A percentile compares a stretch with the other conserved stretches of the same genome.
phyloP scores from a whole-genome alignment of 192 early-diverging fungal genomes.

The Coemansia guatemalensis region DNA sequence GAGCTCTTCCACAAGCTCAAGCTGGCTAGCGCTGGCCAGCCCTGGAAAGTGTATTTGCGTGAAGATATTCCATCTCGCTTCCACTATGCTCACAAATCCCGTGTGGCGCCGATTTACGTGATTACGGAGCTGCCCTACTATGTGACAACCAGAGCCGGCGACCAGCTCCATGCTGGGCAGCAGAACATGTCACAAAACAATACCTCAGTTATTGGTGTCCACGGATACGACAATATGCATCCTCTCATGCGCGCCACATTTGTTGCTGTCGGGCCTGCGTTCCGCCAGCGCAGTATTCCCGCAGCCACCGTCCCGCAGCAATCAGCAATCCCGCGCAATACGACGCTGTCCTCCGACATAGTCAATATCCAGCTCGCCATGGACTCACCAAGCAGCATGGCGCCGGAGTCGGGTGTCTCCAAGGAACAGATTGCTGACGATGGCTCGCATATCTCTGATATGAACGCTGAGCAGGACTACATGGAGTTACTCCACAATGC shows the following conservation, averaged over 20 bases:
- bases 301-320: conserved; percentile 6
- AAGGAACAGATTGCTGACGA: conserved; percentile 15
- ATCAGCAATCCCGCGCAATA: neutral
- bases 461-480: conserved; percentile 43
- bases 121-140: conserved; percentile 68
- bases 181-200: conserved; percentile 6
- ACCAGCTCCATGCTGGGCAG: conserved; percentile 10
- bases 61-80: conserved; percentile 70
- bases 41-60: conserved; percentile 66
- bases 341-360: conserved; percentile 2
- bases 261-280: conserved; percentile 73
- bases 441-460: conserved; percentile 36
- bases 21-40: conserved; percentile 47
- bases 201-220: conserved; percentile 59
- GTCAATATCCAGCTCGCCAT: conserved; percentile 8
- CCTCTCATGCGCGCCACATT: conserved; percentile 85
- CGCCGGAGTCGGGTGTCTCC: neutral
- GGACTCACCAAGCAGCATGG: neutral
- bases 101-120: conserved; percentile 74
- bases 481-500: conserved; percentile 39
- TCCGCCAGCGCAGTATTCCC: conserved; percentile 27
- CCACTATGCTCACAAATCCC: conserved; percentile 65
- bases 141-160: conserved; percentile 46
- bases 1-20: conserved; percentile 58
- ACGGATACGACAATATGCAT: conserved; percentile 81